Evolutionary conservation across 176 grass and related monocot genomes (phyloP).

Genomic region (Aechmea fasciata): DNA sequence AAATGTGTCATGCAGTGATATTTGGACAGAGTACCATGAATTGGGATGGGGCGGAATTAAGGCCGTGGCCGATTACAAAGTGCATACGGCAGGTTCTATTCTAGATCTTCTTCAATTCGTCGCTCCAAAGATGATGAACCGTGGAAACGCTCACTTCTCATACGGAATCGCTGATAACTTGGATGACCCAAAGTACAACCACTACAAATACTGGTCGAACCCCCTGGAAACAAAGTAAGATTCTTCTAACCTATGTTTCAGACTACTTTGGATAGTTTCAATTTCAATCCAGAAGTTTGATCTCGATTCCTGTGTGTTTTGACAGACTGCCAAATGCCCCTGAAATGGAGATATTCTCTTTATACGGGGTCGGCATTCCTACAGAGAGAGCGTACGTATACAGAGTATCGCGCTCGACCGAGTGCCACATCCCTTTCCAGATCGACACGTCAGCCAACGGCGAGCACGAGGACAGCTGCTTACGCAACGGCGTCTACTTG

Average conservation of each 20-base stretch:
- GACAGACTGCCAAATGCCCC: slow-evolving; percentile 79
- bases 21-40: slow-evolving; percentile 98
- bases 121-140: slow-evolving; percentile 98
- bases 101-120: slow-evolving; percentile 87
- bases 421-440: slow-evolving; percentile 90
- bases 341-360: slow-evolving; percentile 95
- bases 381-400: slow-evolving; percentile 98
- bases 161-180: slow-evolving; percentile 91
- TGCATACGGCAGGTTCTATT: slow-evolving; percentile 57
- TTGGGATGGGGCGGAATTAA: slow-evolving; percentile 88
- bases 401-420: slow-evolving; percentile 55
- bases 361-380: slow-evolving; percentile 96
- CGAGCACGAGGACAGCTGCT: slow-evolving; percentile 53
- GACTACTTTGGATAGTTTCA: slow-evolving; percentile 1
- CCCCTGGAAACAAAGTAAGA: slow-evolving; percentile 96
- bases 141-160: slow-evolving; percentile 86
- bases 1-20: slow-evolving; percentile 73
- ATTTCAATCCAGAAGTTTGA: slow-evolving; percentile 4
- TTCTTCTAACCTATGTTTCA: neutral
- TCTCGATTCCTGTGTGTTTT: slow-evolving; percentile 22
- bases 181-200: slow-evolving; percentile 70
- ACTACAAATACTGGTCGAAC: slow-evolving; percentile 99
- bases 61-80: slow-evolving; percentile 85
- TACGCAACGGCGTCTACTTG: slow-evolving; percentile 79
- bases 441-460: slow-evolving; percentile 75